A percentile compares a stretch with the other conserved stretches of the same genome.
Evolutionary conservation across 2,329 filamentous ascomycete species (phyloP).

Genomic region (Nigrospora osmanthi): DNA sequence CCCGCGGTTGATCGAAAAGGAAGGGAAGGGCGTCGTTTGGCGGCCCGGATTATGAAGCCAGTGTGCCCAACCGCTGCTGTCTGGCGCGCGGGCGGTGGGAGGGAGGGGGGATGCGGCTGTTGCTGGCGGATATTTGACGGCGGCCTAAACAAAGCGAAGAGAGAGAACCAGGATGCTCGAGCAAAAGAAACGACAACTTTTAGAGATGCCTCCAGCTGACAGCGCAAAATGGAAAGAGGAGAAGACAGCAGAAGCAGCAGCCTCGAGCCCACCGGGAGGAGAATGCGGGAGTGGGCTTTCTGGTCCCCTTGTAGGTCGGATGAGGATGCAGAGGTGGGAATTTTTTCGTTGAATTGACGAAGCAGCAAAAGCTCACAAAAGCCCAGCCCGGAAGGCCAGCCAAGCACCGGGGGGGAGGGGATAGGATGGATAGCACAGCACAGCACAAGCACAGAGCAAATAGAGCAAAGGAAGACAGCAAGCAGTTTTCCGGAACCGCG

Average conservation of each 20-base stretch:
- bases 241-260: constrained; percentile 1
- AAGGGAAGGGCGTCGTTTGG: constrained; percentile 6
- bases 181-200: constrained; percentile 2
- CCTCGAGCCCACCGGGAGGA: constrained; percentile 3
- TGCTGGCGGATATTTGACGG: not conserved
- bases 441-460: too few species aligned
- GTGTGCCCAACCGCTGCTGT: not conserved
- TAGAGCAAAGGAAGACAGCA: too few species aligned
- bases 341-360: constrained; percentile 1
- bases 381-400: too few species aligned
- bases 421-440: too few species aligned
- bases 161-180: not conserved
- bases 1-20: constrained; percentile 2
- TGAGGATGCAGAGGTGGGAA: constrained; percentile 1
- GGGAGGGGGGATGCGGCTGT: not conserved
- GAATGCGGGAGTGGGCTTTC: constrained; percentile 1
- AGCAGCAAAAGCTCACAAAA: not conserved
- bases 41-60: constrained; percentile 2
- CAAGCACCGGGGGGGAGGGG: too few species aligned
- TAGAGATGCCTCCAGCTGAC: constrained; percentile 1
- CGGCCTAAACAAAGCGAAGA: not conserved
- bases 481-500: too few species aligned
- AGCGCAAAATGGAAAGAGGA: not conserved
- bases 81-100: not conserved
- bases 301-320: constrained; percentile 1